These are phyloP conservation scores for Metarhizium rileyi DNA, from an alignment of 2,329 filamentous ascomycete species.

Conservation along the genomic window DNA sequence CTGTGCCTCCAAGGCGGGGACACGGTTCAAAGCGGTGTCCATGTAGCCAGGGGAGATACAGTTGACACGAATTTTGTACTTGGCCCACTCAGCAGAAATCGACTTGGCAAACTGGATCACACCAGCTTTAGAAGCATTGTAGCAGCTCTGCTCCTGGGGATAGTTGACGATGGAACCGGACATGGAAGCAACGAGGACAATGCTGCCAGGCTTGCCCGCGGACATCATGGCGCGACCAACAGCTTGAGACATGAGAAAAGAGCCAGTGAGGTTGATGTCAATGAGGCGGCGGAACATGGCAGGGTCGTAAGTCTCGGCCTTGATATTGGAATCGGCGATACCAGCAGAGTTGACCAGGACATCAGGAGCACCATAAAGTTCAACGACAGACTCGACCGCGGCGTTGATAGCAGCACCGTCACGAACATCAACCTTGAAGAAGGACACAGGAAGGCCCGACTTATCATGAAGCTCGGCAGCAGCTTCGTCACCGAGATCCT, in stretches of 20 bases:
- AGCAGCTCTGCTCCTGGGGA: constrained; percentile 73
- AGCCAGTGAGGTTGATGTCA: constrained; percentile 74
- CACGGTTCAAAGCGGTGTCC: constrained; percentile 73
- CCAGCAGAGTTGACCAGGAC: constrained; percentile 73
- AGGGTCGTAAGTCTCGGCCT: constrained; percentile 66
- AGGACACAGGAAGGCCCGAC: constrained; percentile 63
- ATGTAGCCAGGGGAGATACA: constrained; percentile 80
- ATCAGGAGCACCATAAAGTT: constrained; percentile 59
- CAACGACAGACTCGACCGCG: constrained; percentile 55
- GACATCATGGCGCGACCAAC: constrained; percentile 64
- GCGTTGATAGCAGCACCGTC: constrained; percentile 60
- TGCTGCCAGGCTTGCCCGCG: constrained; percentile 59
- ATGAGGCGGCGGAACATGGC: constrained; percentile 70
- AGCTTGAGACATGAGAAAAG: constrained; percentile 68
- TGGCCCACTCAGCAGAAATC: constrained; percentile 76
- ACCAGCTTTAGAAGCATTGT: constrained; percentile 77
- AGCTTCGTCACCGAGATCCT: constrained; percentile 61
- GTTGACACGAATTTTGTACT: constrained; percentile 73
- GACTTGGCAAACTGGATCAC: constrained; percentile 72
- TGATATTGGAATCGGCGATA: constrained; percentile 77
- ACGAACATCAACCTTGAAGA: constrained; percentile 72
- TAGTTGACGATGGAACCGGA: constrained; percentile 78
- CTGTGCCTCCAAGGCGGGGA: constrained; percentile 67
- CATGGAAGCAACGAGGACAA: constrained; percentile 73
- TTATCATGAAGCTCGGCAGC: constrained; percentile 61